Evolutionary conservation across 805 yeast genomes (phyloP).

Genomic region (Blastobotrys terrestris): DNA sequence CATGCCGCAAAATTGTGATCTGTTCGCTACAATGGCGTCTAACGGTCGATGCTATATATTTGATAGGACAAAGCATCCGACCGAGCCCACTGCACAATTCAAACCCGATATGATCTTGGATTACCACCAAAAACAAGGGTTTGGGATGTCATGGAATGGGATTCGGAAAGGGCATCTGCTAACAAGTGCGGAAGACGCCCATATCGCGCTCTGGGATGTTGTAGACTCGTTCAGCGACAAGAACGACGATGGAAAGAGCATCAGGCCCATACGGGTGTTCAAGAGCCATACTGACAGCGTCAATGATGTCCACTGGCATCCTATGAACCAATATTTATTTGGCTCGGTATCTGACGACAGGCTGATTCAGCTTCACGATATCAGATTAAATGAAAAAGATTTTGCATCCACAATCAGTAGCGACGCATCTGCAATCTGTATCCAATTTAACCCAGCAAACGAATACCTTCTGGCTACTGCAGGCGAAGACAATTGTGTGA

Average conservation of each 20-base stretch:
- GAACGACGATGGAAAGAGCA: slow-evolving; percentile 13
- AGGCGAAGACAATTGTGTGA: slow-evolving; percentile 48
- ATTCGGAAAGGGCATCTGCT: slow-evolving; percentile 53
- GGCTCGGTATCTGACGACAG: slow-evolving; percentile 65
- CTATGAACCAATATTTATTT: slow-evolving; percentile 53
- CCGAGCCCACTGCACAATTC: slow-evolving; percentile 34
- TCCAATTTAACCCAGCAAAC: slow-evolving; percentile 55
- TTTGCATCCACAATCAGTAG: slow-evolving; percentile 7
- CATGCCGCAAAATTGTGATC: slow-evolving; percentile 83
- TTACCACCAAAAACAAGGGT: slow-evolving; percentile 40
- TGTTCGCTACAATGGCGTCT: slow-evolving; percentile 66
- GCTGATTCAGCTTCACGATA: slow-evolving; percentile 46
- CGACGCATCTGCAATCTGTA: slow-evolving; percentile 35
- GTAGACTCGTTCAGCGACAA: slow-evolving; percentile 32
- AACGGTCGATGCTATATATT: slow-evolving; percentile 60
- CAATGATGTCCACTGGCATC: slow-evolving; percentile 69
- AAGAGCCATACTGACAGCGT: slow-evolving; percentile 43
- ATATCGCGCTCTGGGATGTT: slow-evolving; percentile 63
- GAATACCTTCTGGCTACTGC: slow-evolving; percentile 61
- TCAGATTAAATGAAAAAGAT: slow-evolving; percentile 32
- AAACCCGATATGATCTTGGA: slow-evolving; percentile 49
- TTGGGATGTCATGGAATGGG: slow-evolving; percentile 71
- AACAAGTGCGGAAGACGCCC: slow-evolving; percentile 56
- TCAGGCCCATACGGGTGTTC: slow-evolving; percentile 22
- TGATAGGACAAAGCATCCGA: slow-evolving; percentile 79